A percentile compares a stretch with the other conserved stretches of the same genome.
These are phyloP conservation scores for Cytospora mali DNA, from an alignment of 2,329 filamentous ascomycete genomes.

Conservation along the genomic window DNA sequence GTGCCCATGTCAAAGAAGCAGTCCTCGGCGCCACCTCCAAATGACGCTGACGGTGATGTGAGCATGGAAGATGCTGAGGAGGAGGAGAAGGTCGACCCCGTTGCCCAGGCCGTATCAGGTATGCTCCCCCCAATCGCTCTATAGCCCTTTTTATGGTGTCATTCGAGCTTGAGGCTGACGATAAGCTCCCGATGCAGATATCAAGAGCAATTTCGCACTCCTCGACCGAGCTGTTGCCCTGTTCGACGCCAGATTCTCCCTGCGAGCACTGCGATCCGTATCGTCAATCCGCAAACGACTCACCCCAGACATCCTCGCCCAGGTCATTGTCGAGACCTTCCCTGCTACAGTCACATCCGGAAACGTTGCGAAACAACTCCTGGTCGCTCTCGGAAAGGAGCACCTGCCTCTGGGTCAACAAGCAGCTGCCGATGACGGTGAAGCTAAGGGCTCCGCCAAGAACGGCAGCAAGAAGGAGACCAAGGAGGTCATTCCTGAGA, in stretches of 20 bases:
- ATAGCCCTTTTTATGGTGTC: not conserved
- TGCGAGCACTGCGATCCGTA: slow-evolving; percentile 91
- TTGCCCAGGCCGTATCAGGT: slow-evolving; percentile 64
- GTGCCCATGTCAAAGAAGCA: slow-evolving; percentile 73
- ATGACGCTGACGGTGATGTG: slow-evolving; percentile 70
- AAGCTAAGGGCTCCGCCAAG: slow-evolving; percentile 55
- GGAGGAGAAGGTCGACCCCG: slow-evolving; percentile 62
- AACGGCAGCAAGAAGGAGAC: slow-evolving; percentile 60
- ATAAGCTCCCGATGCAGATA: slow-evolving; percentile 61
- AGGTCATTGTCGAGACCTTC: slow-evolving; percentile 82
- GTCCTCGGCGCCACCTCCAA: slow-evolving; percentile 56
- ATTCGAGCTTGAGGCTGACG: slow-evolving; percentile 8
- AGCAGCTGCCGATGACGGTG: slow-evolving; percentile 69
- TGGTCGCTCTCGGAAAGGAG: slow-evolving; percentile 70
- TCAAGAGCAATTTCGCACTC: slow-evolving; percentile 90
- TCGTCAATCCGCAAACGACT: slow-evolving; percentile 93
- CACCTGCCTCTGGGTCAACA: slow-evolving; percentile 63
- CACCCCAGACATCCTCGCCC: slow-evolving; percentile 76
- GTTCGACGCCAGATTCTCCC: slow-evolving; percentile 93
- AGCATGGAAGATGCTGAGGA: slow-evolving; percentile 67
- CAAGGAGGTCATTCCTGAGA: slow-evolving; percentile 82
- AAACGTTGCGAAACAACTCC: slow-evolving; percentile 68
- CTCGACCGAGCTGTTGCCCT: slow-evolving; percentile 89
- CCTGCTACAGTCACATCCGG: slow-evolving; percentile 62
- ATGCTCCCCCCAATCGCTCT: slow-evolving; percentile 34